Percentiles rank a stretch among this genome's conserved stretches.
These are phyloP conservation scores for Hortaea werneckii DNA, from an alignment of 2,329 filamentous ascomycete genomes.

Conservation along the genomic window DNA sequence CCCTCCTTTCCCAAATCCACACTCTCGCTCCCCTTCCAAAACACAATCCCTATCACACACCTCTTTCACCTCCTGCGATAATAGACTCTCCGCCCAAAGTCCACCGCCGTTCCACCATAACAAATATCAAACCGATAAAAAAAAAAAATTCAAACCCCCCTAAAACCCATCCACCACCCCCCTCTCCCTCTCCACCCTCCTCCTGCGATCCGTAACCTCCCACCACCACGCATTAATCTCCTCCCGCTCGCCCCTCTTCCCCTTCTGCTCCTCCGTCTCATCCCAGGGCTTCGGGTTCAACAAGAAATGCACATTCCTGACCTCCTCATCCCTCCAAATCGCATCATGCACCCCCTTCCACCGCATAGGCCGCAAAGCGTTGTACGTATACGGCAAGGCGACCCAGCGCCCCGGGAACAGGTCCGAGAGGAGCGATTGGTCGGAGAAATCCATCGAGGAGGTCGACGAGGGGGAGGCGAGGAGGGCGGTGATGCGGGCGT, in stretches of 20 bases:
- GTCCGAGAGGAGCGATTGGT: slow-evolving; percentile 48
- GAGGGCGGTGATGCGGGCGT: slow-evolving; percentile 41
- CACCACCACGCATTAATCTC: slow-evolving; percentile 51
- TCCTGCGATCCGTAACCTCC: slow-evolving; percentile 40
- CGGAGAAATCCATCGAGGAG: slow-evolving; percentile 48
- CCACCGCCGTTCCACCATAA: too few relatives aligned
- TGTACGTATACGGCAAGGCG: slow-evolving; percentile 50
- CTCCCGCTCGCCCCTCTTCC: slow-evolving; percentile 28
- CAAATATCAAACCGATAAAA: neutral
- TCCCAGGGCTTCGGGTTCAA: slow-evolving; percentile 55
- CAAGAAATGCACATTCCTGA: slow-evolving; percentile 56
- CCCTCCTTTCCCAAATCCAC: neutral
- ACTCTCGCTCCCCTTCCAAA: too few relatives aligned
- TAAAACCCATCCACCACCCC: slow-evolving; percentile 45
- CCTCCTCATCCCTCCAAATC: slow-evolving; percentile 50
- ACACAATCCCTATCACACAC: too few relatives aligned
- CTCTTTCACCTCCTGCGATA: too few relatives aligned
- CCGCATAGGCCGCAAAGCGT: slow-evolving; percentile 50
- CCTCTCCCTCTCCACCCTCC: slow-evolving; percentile 36
- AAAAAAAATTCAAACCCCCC: neutral
- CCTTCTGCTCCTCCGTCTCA: slow-evolving; percentile 34
- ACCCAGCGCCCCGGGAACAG: slow-evolving; percentile 50
- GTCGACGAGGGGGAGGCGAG: slow-evolving; percentile 38
- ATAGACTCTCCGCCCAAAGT: too few relatives aligned
- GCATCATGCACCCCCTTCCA: slow-evolving; percentile 45